These are phyloP conservation scores for Grosmannia huntii DNA, from an alignment of 2,329 filamentous ascomycete genomes.

Conservation along the genomic window DNA sequence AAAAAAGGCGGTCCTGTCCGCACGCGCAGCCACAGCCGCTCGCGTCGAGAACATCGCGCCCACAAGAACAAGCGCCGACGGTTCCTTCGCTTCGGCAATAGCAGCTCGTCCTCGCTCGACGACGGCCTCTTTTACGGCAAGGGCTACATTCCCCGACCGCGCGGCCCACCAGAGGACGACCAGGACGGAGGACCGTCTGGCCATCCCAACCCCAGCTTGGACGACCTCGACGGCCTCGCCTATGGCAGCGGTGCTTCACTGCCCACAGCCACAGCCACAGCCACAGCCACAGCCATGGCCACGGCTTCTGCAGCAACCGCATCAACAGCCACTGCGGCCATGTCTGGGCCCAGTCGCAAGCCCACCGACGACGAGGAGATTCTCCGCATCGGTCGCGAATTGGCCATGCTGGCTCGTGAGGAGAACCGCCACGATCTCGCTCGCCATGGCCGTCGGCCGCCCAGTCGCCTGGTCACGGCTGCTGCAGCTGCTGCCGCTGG, in stretches of 20 bases:
- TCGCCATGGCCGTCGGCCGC: slow-evolving; percentile 24
- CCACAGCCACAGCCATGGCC: background rate
- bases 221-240: background rate
- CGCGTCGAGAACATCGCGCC: slow-evolving; percentile 6
- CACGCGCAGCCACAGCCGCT: slow-evolving; percentile 9
- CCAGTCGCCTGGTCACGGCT: slow-evolving; percentile 23
- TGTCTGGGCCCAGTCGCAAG: slow-evolving; percentile 4
- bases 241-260: background rate
- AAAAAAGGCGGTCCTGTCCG: slow-evolving; percentile 10
- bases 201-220: background rate
- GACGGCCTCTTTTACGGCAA: slow-evolving; percentile 43
- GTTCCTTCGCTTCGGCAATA: slow-evolving; percentile 36
- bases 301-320: background rate
- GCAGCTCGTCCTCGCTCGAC: slow-evolving; percentile 42
- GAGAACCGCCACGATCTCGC: slow-evolving; percentile 38
- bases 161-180: background rate
- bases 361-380: slow-evolving; percentile 43
- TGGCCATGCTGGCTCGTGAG: slow-evolving; percentile 37
- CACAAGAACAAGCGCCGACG: slow-evolving; percentile 23
- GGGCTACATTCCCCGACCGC: slow-evolving; percentile 25
- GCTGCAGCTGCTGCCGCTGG: slow-evolving; percentile 23
- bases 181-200: too few species aligned
- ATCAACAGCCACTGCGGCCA: background rate
- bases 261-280: background rate
- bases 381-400: slow-evolving; percentile 38